Conservation (phyloP, 257 asterid genomes). For the Nicotiana paniculata region DNA sequence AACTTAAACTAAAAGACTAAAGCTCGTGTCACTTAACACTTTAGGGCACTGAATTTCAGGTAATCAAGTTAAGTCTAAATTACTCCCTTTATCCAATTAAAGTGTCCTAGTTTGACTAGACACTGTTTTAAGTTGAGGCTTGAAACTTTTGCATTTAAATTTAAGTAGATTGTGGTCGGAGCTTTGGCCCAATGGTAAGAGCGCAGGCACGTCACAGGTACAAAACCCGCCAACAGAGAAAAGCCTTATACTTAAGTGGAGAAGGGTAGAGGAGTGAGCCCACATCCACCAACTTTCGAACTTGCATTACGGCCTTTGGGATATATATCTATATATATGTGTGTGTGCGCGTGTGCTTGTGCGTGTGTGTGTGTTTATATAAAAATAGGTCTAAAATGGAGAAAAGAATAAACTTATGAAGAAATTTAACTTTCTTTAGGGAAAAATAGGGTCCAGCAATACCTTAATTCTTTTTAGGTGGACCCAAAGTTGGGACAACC, state of each 20-base stretch:
- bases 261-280: background rate
- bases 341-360: no score
- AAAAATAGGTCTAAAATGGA: background rate
- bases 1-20: background rate
- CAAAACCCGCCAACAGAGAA: background rate
- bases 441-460: background rate
- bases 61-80: background rate
- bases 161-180: background rate
- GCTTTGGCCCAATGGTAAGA: background rate
- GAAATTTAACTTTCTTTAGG: background rate
- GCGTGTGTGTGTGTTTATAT: no score
- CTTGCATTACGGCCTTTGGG: background rate
- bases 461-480: background rate
- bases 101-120: background rate
- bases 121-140: background rate
- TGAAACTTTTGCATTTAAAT: background rate
- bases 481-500: background rate
- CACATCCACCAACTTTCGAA: background rate
- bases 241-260: background rate
- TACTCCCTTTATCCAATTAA: background rate
- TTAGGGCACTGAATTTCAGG: background rate
- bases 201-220: background rate
- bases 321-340: no score
- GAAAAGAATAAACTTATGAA: background rate
- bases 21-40: background rate